Base-by-base conservation (phyloP, 2,329 filamentous ascomycete species). In the Anthostomella pinea region DNA sequence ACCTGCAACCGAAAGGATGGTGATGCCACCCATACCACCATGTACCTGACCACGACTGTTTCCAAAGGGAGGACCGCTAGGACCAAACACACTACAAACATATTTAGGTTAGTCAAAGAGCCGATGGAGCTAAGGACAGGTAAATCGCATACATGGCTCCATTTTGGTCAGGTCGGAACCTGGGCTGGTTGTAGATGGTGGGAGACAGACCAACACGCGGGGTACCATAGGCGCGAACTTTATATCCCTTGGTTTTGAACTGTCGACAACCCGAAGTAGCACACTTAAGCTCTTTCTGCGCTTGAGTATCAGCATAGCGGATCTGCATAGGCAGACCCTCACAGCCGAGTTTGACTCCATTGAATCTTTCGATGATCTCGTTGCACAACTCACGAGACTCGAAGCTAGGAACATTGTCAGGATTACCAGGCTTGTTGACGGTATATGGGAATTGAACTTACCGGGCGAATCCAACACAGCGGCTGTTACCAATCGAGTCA, bases 391-490 rank as follows among this genome's bases (percentile, higher is more conserved):
- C 87, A 30, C 90, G 91, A 43, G 68, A 76, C 64, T 96, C 89
- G 53, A 98, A 98, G 20, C 91, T 97, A 47, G 11, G 28, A 33
- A 6, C n/a, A 2, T 23, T 13, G 39, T 66, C 43, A 63, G 52
- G 18, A 24, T n/a, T 14, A 8, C n/a, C n/a, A 20, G 17, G 8
- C 2, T 14, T 11, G 18, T 11, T 48, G n/a, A 45, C 14, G 38
- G 25, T 16, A 32, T 16, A 8, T 27, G 8, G 6, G 37, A 21
- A 17, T n/a, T 31, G 21, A 36, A 60, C 77, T 57, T 71, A 95
- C 91, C 93, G 85, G 65, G 91, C 91, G 68, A 98, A 98, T 23
- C 93, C 93, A 59, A 98, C 93, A 51, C 94, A 91, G 53, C 94
- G 91, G 62, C 91, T 95, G 57, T 93, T 89, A 40, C 90, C 93